Percentiles rank a stretch among this genome's conserved stretches.
Conservation (phyloP, 306 rosid genomes). For the Hippophae gyantsensis region DNA sequence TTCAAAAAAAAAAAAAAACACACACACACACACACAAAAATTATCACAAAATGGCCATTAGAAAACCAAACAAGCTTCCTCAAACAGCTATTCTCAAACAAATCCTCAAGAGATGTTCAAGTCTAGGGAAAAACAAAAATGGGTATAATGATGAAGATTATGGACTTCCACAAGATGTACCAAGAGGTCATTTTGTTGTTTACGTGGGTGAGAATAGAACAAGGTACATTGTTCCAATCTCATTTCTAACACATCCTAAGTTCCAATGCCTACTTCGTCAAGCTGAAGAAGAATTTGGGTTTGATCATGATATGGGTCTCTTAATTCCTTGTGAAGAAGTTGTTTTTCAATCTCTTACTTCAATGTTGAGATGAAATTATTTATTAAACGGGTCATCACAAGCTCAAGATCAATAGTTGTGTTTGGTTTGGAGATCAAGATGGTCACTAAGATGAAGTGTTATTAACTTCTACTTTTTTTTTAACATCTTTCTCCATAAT, state of each 20-base stretch:
- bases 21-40: too few relatives aligned
- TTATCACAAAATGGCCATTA: slow-evolving; percentile 46
- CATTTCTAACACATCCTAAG: slow-evolving; percentile 65
- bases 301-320: slow-evolving; percentile 87
- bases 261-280: slow-evolving; percentile 71
- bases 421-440: too few relatives aligned
- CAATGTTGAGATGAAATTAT: slow-evolving; percentile 44
- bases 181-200: slow-evolving; percentile 83
- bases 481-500: too few relatives aligned
- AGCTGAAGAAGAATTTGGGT: slow-evolving; percentile 94
- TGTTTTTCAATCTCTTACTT: slow-evolving; percentile 68
- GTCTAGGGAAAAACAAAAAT: slow-evolving; percentile 50
- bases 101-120: slow-evolving; percentile 71
- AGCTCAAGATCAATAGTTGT: background rate
- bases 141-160: slow-evolving; percentile 32
- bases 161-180: slow-evolving; percentile 66
- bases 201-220: slow-evolving; percentile 81
- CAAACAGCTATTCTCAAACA: slow-evolving; percentile 67
- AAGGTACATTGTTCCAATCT: slow-evolving; percentile 80
- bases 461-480: too few relatives aligned
- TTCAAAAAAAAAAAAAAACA: too few relatives aligned
- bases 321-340: slow-evolving; percentile 92
- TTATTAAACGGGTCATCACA: background rate
- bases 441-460: too few relatives aligned
- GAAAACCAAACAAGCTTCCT: slow-evolving; percentile 54